Base-by-base conservation (phyloP, 371 early-diverging fungal genomes). In the Lichtheimia ramosa region DNA sequence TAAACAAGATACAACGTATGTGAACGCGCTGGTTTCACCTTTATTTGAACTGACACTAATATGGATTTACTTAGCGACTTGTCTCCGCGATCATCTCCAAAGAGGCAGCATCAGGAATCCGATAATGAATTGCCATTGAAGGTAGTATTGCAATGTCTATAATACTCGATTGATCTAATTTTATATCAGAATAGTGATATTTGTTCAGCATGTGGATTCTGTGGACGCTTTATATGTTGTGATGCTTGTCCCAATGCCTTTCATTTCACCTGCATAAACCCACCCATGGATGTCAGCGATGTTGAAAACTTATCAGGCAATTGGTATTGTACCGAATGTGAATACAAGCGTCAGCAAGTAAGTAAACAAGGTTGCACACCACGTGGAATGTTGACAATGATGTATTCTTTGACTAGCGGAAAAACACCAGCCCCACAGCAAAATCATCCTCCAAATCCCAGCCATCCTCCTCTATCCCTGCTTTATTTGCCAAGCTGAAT, bases 181-280 rank as follows among this genome's bases (percentile, higher is more conserved):
- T 34, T 34, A 34, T 25, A 42, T 15, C 64, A 83, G 82, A 84
- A 84, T 56, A 69, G 86, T 55, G 91, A 91, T 61, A 58, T 65
- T 20, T 91, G 91, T 63, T 84, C 85, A 52, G 77, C 85, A 1
- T 91, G 91, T 67, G 77, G 79, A 3, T 82, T 76, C 18, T 66
- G 73, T 1, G 91, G 91, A 0, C 78, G 80, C 46, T 84, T 91
- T 42, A 58, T 90, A 53, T 90, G 91, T 61, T 91, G 91, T 64
- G 91, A 91, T 64, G 74, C 72, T 10, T 91, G 91, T 57, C 91
- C 91, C 20, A 83, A 81, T 50, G 85, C 85, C 10, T 91, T 88
- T 64, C 91, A 91, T 64, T 89, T 91, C 61, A 68, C 82, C 6
- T 91, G 91, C 59, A 72, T 87, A 8, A 82, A 89, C 46, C 91